Conservation (phyloP, 352 stramenopile species). For the Globisporangium takayamanum region DNA sequence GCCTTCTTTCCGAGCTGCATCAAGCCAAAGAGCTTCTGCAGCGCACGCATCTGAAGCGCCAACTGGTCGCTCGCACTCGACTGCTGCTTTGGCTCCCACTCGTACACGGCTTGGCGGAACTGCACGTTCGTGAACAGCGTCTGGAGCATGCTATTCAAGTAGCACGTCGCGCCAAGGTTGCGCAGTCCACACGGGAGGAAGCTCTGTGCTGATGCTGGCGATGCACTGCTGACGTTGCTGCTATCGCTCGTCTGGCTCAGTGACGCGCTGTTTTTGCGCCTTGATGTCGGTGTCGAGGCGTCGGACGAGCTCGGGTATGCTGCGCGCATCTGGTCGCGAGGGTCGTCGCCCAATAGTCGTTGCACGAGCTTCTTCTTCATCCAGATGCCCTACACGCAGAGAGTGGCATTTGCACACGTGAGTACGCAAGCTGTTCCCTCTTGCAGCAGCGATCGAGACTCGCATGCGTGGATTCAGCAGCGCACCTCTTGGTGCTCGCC, state of each 20-base stretch:
- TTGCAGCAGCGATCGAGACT: background rate
- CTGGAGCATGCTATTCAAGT: slow-evolving; percentile 87
- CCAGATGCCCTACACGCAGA: slow-evolving; percentile 50
- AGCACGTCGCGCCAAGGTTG: slow-evolving; percentile 86
- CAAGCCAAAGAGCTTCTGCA: slow-evolving; percentile 79
- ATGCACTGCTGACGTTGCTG: background rate
- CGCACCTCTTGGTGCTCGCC: slow-evolving; percentile 62
- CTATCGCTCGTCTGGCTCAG: background rate
- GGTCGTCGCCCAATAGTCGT: slow-evolving; percentile 59
- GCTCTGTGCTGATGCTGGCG: background rate
- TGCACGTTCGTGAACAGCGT: slow-evolving; percentile 65
- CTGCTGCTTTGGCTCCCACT: slow-evolving; percentile 65
- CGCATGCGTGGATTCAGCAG: background rate
- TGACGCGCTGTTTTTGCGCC: slow-evolving; percentile 6
- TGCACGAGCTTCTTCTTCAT: slow-evolving; percentile 43
- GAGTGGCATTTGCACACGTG: background rate
- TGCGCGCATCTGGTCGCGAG: slow-evolving; percentile 39
- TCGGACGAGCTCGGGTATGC: slow-evolving; percentile 13
- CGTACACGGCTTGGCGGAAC: slow-evolving; percentile 73
- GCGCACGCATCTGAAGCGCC: slow-evolving; percentile 62
- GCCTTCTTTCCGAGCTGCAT: slow-evolving; percentile 75
- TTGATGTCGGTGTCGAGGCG: background rate
- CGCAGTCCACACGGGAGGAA: slow-evolving; percentile 55
- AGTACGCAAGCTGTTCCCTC: background rate
- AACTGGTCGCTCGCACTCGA: slow-evolving; percentile 33